Evolutionary conservation across 768 basidiomycete species (phyloP).

Genomic region (Rhodotorula babjevae): DNA sequence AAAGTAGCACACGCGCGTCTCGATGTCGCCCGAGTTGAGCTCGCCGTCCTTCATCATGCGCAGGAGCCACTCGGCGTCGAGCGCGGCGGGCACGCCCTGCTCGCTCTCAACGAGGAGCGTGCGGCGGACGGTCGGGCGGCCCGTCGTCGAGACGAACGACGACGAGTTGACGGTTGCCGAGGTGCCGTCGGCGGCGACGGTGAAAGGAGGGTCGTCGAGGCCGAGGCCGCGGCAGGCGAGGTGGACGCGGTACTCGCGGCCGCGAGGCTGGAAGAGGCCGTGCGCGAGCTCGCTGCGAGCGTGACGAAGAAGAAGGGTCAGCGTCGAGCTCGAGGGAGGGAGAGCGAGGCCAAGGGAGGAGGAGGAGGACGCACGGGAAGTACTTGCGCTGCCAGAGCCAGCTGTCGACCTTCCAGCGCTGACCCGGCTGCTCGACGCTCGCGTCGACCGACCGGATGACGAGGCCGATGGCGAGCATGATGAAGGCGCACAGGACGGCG

Average conservation of each 20-base stretch:
- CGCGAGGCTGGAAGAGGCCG: constrained; percentile 19
- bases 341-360: too few species aligned
- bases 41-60: constrained; percentile 34
- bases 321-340: too few species aligned
- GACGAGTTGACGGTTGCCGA: background rate
- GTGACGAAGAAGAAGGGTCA: too few species aligned
- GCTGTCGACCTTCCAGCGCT: constrained; percentile 33
- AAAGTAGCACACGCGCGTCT: constrained; percentile 36
- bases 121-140: constrained; percentile 27
- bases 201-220: constrained; percentile 20
- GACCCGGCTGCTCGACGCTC: constrained; percentile 29
- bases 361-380: constrained; percentile 23
- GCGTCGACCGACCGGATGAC: constrained; percentile 28
- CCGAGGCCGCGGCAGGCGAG: constrained; percentile 33
- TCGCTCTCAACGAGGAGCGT: constrained; percentile 37
- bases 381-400: constrained; percentile 17
- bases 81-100: constrained; percentile 22
- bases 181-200: background rate
- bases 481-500: constrained; percentile 12
- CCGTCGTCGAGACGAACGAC: background rate
- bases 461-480: constrained; percentile 14
- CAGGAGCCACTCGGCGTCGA: constrained; percentile 31
- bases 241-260: constrained; percentile 34
- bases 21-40: constrained; percentile 25
- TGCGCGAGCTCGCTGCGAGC: constrained; percentile 18